Conservation (phyloP, 768 basidiomycete species). For the Mrakia frigida region DNA sequence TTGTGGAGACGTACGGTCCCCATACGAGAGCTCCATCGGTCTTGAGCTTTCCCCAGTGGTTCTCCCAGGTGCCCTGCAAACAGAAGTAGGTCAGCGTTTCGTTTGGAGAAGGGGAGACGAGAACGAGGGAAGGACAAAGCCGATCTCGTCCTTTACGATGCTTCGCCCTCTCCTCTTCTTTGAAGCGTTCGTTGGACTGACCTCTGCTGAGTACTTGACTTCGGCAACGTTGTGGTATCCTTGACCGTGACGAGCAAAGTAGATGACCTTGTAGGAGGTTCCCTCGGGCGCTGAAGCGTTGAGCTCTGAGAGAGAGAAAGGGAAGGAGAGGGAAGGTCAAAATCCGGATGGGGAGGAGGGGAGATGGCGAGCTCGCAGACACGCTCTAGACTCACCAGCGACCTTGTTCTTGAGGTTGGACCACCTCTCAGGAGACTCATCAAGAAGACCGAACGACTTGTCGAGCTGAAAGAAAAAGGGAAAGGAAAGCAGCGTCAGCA, state of each 20-base stretch:
- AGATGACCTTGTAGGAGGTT: conserved; percentile 21
- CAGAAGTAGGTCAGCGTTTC: background rate
- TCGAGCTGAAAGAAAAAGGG: conserved; percentile 6
- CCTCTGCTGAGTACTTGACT: conserved; percentile 16
- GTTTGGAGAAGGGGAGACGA: background rate
- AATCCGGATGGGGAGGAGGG: background rate
- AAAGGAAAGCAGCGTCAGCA: background rate
- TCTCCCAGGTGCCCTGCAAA: conserved; percentile 16
- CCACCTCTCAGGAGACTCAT: conserved; percentile 26
- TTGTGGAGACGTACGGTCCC: conserved; percentile 2
- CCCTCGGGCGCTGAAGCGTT: background rate
- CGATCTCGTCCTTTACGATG: background rate
- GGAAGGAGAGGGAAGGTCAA: background rate
- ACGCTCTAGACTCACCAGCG: background rate
- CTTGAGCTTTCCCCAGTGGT: conserved; percentile 18
- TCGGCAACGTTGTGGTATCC: conserved; percentile 30
- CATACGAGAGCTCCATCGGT: conserved; percentile 10
- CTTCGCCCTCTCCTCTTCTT: background rate
- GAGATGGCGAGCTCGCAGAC: background rate
- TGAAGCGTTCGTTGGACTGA: background rate
- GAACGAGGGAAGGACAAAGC: background rate
- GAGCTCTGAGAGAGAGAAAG: conserved; percentile 11
- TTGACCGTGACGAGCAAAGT: conserved; percentile 27
- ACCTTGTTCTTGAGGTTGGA: conserved; percentile 4
- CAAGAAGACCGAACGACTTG: conserved; percentile 23